Evolutionary conservation across 148 eudicot genomes (phyloP), one percentile per base, ranked within the genome.

Genomic region (Fagopyrum tataricum): DNA sequence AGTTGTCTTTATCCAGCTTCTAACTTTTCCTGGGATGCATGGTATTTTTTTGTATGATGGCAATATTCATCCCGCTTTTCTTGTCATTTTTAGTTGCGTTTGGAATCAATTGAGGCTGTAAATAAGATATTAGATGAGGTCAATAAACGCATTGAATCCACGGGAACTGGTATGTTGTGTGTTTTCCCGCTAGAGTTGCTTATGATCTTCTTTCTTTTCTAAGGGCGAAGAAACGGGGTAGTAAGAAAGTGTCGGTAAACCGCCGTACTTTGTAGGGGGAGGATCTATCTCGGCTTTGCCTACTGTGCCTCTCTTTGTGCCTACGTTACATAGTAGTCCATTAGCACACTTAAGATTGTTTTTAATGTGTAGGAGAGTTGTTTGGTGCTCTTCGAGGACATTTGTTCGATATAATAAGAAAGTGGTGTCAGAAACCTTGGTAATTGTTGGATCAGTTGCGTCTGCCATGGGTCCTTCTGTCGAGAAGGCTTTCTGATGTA

Each of bases 311-410:
- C 40, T 76, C 13, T 48, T 68, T 75, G 17, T 66, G 37, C 23
- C 69, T 51, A 9, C 43, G 44, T 78, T 26, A 14, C 49, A 12
- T 78, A 31, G 3, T 5, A 14, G 15, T 37, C 2, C 4, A 14
- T 37, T 39, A 37, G 69, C 69, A 64, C 6, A 37, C 4, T 14
- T 31, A 64, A 13, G 10, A 37, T 37, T 24, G 13, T 17, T 73
- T 24, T 70, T 53, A 53, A n/a, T 26, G 71, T 73, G 40, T 85
- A 96, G 99, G 84, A 76, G 99, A 96, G 62, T 81, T 96, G 71
- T 87, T 96, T 86, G 99, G 97, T 72, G 96, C 96, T 83, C 93
- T 96, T 74, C 83, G 87, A 87, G 93, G 88, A 31, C 97, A 97
- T 66, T 78, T 96, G 44, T 84, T 49, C 74, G 99, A 96, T 79